Percentiles rank a stretch among this genome's conserved stretches.
phyloP scores from a whole-genome alignment of 2,329 filamentous ascomycete genomes.

The Penicillium expansum region DNA sequence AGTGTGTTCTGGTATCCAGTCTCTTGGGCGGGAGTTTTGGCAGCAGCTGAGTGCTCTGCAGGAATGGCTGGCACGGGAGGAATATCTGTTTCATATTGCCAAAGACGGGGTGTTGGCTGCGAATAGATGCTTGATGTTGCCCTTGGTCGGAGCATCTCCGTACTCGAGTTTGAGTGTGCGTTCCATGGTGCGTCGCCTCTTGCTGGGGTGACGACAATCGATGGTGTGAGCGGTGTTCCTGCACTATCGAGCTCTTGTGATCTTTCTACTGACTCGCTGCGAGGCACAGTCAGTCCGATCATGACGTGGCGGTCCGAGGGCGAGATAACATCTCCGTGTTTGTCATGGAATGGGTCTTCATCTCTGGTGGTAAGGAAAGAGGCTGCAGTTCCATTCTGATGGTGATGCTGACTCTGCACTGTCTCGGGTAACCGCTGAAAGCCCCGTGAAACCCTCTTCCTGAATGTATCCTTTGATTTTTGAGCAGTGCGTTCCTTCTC shows the following conservation, averaged over 20 bases:
- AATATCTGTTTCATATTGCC: slow-evolving; percentile 25
- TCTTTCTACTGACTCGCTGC: slow-evolving; percentile 29
- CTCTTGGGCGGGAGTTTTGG: slow-evolving; percentile 9
- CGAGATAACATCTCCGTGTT: slow-evolving; percentile 37
- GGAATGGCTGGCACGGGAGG: slow-evolving; percentile 46
- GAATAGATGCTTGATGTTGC: slow-evolving; percentile 47
- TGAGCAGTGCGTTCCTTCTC: slow-evolving; percentile 33
- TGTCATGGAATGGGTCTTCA: slow-evolving; percentile 24
- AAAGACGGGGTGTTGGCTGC: slow-evolving; percentile 35
- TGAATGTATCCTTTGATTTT: slow-evolving; percentile 21
- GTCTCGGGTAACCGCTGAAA: slow-evolving; percentile 22
- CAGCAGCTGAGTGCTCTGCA: slow-evolving; percentile 24
- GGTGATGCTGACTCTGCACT: background rate
- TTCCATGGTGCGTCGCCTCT: slow-evolving; percentile 40
- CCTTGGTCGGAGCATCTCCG: slow-evolving; percentile 28
- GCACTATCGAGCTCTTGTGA: slow-evolving; percentile 29
- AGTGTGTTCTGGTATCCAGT: slow-evolving; percentile 13
- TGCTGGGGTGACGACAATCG: slow-evolving; percentile 48
- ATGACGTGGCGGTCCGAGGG: slow-evolving; percentile 47
- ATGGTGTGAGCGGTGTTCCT: slow-evolving; percentile 43
- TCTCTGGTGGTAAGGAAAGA: slow-evolving; percentile 17
- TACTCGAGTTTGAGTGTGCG: slow-evolving; percentile 19
- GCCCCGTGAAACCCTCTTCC: slow-evolving; percentile 21
- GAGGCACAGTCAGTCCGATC: slow-evolving; percentile 46
- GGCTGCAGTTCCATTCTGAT: slow-evolving; percentile 9